Percentiles rank a stretch among this genome's conserved stretches.
phyloP scores from a whole-genome alignment of 495 filamentous ascomycete species.

The Penicillium manginii region DNA sequence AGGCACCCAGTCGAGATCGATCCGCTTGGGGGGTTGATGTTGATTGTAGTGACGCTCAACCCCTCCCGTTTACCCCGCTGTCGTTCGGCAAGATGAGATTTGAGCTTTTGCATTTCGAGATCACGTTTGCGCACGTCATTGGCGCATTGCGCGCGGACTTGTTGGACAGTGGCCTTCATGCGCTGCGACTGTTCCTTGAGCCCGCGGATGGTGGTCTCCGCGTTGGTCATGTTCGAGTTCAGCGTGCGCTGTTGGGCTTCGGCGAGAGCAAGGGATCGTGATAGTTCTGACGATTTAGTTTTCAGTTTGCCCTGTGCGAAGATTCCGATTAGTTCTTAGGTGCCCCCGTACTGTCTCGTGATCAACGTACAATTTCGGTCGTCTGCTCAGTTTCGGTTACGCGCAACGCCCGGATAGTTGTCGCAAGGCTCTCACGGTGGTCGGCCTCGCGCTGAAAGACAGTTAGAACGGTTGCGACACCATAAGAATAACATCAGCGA shows the following conservation, averaged over 20 bases:
- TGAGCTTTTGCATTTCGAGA: conserved; percentile 82
- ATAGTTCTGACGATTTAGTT: conserved; percentile 70
- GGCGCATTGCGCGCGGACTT: conserved; percentile 83
- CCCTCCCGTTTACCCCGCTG: conserved; percentile 55
- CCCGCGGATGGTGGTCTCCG: conserved; percentile 68
- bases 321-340: conserved; percentile 6
- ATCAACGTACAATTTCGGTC: conserved; percentile 53
- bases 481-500: conserved; percentile 7
- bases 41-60: conserved; percentile 53
- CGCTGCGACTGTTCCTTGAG: conserved; percentile 81
- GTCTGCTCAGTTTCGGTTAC: conserved; percentile 70
- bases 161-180: conserved; percentile 74
- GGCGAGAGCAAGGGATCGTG: conserved; percentile 73
- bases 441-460: conserved; percentile 77
- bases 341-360: background rate
- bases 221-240: conserved; percentile 66
- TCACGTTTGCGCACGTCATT: conserved; percentile 94
- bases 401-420: conserved; percentile 75
- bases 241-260: conserved; percentile 74
- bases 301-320: conserved; percentile 58
- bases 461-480: conserved; percentile 21
- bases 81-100: conserved; percentile 73
- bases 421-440: conserved; percentile 77
- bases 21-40: conserved; percentile 48
- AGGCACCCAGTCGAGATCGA: conserved; percentile 26